These are phyloP conservation scores for Penicillium digitatum DNA, from an alignment of 2,329 filamentous ascomycete genomes.

Conservation along the genomic window DNA sequence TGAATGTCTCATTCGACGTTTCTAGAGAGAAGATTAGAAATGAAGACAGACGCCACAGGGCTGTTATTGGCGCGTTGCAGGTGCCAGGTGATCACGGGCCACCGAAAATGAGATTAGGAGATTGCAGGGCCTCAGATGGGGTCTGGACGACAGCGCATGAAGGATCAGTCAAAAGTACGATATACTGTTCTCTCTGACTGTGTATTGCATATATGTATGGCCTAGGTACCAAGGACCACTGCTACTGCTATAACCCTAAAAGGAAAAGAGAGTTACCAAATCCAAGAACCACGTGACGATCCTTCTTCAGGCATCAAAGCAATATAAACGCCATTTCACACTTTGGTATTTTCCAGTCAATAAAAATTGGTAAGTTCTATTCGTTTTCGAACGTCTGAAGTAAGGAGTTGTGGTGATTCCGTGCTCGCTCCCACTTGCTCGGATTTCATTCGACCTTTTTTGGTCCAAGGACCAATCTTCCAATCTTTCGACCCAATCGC, in stretches of 20 bases:
- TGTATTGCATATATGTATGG: neutral
- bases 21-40: neutral
- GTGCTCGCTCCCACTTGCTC: neutral
- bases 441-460: neutral
- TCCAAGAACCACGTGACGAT: neutral
- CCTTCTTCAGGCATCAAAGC: neutral
- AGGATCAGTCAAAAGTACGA: neutral
- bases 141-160: neutral
- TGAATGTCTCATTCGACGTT: neutral
- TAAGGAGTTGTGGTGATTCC: neutral
- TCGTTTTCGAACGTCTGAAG: neutral
- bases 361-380: neutral
- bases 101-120: slow-evolving; percentile 1
- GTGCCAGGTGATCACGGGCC: slow-evolving; percentile 3
- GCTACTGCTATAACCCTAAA: neutral
- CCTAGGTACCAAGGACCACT: neutral
- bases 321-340: neutral
- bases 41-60: neutral
- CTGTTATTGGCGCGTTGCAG: neutral
- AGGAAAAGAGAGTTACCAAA: neutral
- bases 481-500: slow-evolving; percentile 2
- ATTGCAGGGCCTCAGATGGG: slow-evolving; percentile 1
- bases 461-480: neutral
- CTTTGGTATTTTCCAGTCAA: neutral
- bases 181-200: neutral